A percentile compares a stretch with the other conserved stretches of the same genome.
Evolutionary conservation across 2,329 filamentous ascomycete genomes (phyloP).

Genomic region (Xylaria arbuscula): DNA sequence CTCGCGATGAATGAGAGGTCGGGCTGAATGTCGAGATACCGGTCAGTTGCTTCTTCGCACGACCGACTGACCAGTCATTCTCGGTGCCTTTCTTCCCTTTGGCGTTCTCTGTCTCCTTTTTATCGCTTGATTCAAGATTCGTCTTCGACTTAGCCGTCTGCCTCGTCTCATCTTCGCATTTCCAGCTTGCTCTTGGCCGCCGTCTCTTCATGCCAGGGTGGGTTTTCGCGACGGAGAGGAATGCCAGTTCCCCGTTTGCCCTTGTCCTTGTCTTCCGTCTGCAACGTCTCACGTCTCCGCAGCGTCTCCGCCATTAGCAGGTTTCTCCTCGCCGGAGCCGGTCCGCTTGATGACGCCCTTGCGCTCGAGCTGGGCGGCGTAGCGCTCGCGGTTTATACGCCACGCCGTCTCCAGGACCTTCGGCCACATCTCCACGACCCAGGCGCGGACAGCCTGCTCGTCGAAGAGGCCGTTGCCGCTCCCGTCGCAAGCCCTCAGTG

Average conservation of each 20-base stretch:
- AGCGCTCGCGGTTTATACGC: constrained; percentile 12
- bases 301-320: background rate
- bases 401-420: constrained; percentile 6
- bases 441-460: constrained; percentile 55
- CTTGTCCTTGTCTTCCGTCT: background rate
- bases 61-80: no score
- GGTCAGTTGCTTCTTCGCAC: no score
- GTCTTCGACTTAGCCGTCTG: background rate
- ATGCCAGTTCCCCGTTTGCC: no score
- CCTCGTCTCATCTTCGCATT: no score
- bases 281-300: background rate
- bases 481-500: constrained; percentile 53
- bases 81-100: no score
- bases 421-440: constrained; percentile 54
- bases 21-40: no score
- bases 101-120: no score
- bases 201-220: no score
- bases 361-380: background rate
- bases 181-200: no score
- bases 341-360: constrained; percentile 19
- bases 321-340: constrained; percentile 25
- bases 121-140: background rate
- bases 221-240: no score
- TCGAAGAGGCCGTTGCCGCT: constrained; percentile 51
- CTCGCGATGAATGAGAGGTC: no score